These are phyloP conservation scores for Physcia stellaris DNA, from an alignment of 495 filamentous ascomycete species.

Conservation along the genomic window DNA sequence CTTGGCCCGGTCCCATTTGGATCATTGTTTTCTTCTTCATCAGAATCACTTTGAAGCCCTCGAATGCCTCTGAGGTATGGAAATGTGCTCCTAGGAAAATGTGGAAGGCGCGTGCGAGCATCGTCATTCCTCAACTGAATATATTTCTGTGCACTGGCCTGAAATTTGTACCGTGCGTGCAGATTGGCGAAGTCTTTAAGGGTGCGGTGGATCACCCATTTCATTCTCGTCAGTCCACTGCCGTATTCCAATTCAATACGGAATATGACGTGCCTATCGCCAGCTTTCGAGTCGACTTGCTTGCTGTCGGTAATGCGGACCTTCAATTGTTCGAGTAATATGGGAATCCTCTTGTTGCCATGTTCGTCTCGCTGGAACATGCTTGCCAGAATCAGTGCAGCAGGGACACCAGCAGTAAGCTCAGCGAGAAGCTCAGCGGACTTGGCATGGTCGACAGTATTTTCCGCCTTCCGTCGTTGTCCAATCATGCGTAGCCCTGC, in stretches of 20 bases:
- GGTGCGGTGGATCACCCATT: constrained; percentile 83
- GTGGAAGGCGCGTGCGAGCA: constrained; percentile 56
- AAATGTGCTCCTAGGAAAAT: constrained; percentile 82
- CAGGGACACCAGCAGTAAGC: constrained; percentile 78
- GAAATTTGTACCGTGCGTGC: constrained; percentile 81
- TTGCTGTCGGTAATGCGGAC: constrained; percentile 68
- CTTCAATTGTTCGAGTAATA: constrained; percentile 90
- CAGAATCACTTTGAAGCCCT: constrained; percentile 67
- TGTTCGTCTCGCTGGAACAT: constrained; percentile 97
- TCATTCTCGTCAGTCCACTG: constrained; percentile 89
- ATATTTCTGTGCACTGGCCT: constrained; percentile 67
- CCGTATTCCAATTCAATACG: constrained; percentile 93
- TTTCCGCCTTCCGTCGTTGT: constrained; percentile 63
- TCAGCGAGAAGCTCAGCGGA: constrained; percentile 95
- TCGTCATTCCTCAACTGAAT: constrained; percentile 44
- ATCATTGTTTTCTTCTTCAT: constrained; percentile 71
- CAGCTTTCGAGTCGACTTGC: constrained; percentile 43
- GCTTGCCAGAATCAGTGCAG: constrained; percentile 82
- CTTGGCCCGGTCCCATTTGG: constrained; percentile 42
- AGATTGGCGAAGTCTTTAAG: constrained; percentile 85
- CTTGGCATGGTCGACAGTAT: constrained; percentile 79
- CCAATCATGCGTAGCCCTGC: constrained; percentile 71
- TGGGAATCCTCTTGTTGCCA: constrained; percentile 84
- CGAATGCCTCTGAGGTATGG: constrained; percentile 77
- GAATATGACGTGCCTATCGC: constrained; percentile 75